Percentiles rank a stretch among this genome's conserved stretches.
Conservation (phyloP, 192 early-diverging fungal species). For the Dissophora globulifera region DNA sequence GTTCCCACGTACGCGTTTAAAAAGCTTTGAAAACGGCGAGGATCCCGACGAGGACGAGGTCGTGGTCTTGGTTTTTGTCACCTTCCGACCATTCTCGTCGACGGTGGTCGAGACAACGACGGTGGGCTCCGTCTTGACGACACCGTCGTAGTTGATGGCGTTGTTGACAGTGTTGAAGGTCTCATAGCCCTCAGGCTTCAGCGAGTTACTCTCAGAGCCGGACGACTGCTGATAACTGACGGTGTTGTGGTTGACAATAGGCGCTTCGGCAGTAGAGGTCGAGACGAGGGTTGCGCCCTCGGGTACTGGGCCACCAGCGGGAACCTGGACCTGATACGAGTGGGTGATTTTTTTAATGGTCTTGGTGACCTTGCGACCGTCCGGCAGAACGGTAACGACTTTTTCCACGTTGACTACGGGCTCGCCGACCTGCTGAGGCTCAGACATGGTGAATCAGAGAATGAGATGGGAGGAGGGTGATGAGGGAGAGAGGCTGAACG, state of each 20-base stretch:
- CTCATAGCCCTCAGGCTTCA: too few species aligned
- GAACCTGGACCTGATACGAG: conserved; percentile 47
- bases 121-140: conserved; percentile 20
- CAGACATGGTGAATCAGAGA: not conserved
- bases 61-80: conserved; percentile 45
- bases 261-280: conserved; percentile 8
- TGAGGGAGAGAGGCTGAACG: not conserved
- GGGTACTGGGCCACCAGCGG: conserved; percentile 39
- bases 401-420: conserved; percentile 42
- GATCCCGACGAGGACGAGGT: conserved; percentile 20
- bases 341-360: conserved; percentile 45
- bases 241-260: not conserved
- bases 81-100: conserved; percentile 42
- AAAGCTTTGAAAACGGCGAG: conserved; percentile 38
- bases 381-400: conserved; percentile 33
- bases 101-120: conserved; percentile 34
- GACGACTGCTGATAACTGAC: not conserved
- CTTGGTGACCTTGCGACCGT: conserved; percentile 51
- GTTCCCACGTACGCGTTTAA: conserved; percentile 44
- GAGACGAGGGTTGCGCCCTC: conserved; percentile 36
- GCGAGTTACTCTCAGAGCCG: not conserved
- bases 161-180: conserved; percentile 12
- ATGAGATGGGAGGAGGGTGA: not conserved
- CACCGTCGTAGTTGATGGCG: conserved; percentile 9
- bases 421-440: conserved; percentile 37